Base-by-base conservation (phyloP, 257 asterid genomes). In the Plectranthus barbatus region DNA sequence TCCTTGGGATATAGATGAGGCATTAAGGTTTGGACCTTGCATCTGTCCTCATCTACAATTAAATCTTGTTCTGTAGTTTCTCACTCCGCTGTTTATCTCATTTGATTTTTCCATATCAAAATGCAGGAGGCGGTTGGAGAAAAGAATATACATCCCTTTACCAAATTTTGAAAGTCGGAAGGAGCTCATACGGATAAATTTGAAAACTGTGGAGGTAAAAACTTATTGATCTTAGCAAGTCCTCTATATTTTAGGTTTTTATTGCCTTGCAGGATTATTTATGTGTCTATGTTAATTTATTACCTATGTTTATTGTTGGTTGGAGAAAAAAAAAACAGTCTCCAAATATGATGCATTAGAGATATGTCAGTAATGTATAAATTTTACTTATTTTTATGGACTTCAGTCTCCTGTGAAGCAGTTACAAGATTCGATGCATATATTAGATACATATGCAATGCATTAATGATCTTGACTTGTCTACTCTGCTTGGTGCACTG, bases 1-100 rank as follows among this genome's bases (percentile, higher is more conserved):
- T 69, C 99, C 99, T 42, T 92, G 99, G 99, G 99, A 92, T 75
- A 92, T 92, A 56, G 99, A 89, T 61, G 97, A 92, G 81, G 99
- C 99, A 14, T 74, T 92, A 76, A 92, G 99, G 97, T 92, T 31
- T 52, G 45, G 50, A 15, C 64, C 67, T 68, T 55, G 10, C 71
- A 69, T 55, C 62, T 51, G 29, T 62, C 58, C 49, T 58, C 34
- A 55, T 39, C 24, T 37, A 40, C 24, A 58, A 36, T 49, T 59
- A 19, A 51, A 44, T 57, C 51, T 51, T 33, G 60, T 23, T 52
- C 13, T 65, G 26, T 40, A 42, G 10, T 18, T 49, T 33, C 21
- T 4, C 37, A 52, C 24, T 50, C 5, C 17, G 36, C n/a, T 37
- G 46, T 60, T 34, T n/a, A 36, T 7, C 41, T 61, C 42, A 47